Conservation (phyloP, 192 early-diverging fungal species). For the Backusella westeae region DNA sequence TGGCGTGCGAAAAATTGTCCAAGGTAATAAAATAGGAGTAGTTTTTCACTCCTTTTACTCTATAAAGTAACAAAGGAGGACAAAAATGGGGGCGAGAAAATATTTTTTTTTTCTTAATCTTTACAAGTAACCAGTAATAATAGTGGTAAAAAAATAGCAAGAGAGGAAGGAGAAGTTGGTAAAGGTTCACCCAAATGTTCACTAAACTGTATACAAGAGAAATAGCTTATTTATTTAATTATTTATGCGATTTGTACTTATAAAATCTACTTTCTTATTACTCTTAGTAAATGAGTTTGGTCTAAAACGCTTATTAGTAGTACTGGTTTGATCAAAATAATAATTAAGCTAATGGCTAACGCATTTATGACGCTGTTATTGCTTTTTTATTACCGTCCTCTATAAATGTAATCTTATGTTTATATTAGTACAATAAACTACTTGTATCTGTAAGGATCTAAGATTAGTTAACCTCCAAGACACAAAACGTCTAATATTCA, state of each 20-base stretch:
- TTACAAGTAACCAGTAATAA: neutral
- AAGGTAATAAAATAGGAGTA: no score
- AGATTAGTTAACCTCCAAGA: neutral
- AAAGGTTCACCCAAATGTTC: neutral
- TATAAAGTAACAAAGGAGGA: conserved; percentile 6
- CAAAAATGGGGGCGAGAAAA: neutral
- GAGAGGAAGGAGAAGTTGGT: neutral
- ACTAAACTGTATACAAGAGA: neutral
- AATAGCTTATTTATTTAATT: neutral
- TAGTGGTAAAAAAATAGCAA: neutral
- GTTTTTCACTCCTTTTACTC: conserved; percentile 1
- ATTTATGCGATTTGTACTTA: neutral
- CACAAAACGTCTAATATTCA: neutral
- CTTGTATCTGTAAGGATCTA: no score
- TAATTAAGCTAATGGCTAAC: neutral
- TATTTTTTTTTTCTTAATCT: neutral
- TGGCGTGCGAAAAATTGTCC: no score
- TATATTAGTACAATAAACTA: neutral
- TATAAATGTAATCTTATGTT: neutral
- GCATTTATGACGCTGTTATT: neutral
- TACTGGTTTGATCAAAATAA: neutral
- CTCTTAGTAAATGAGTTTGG: neutral
- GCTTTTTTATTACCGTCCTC: neutral
- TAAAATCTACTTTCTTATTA: neutral
- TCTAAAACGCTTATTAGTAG: neutral